phyloP scores from a whole-genome alignment of 331 rosid species.

The Pyracantha coccinea region DNA sequence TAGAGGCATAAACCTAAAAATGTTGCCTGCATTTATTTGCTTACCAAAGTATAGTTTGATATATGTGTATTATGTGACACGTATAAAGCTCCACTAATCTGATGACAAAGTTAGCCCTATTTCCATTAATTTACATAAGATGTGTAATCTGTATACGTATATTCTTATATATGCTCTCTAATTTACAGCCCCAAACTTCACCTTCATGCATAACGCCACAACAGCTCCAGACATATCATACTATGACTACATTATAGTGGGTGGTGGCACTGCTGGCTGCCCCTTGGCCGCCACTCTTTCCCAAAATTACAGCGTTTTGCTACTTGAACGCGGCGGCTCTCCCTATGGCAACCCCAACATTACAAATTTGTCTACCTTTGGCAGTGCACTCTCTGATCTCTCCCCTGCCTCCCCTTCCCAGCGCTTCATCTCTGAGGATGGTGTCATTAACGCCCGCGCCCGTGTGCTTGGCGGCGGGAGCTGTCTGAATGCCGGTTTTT shows the following conservation, averaged over 20 bases:
- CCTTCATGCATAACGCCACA: constrained; percentile 49
- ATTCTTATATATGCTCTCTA: background rate
- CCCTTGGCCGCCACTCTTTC: constrained; percentile 84
- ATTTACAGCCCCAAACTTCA: constrained; percentile 34
- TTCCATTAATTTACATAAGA: background rate
- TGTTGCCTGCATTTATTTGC: background rate
- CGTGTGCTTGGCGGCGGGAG: constrained; percentile 77
- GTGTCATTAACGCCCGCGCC: constrained; percentile 74
- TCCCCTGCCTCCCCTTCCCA: constrained; percentile 72
- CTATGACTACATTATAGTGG: constrained; percentile 77
- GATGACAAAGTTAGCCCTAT: too few species aligned
- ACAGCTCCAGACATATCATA: constrained; percentile 38
- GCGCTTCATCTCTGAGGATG: constrained; percentile 77
- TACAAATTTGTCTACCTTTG: constrained; percentile 51
- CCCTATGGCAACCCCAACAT: constrained; percentile 78
- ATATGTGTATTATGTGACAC: background rate
- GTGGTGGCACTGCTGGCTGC: constrained; percentile 90
- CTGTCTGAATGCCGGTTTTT: constrained; percentile 79
- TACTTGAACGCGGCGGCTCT: constrained; percentile 75
- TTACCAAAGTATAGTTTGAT: background rate
- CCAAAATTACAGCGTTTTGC: constrained; percentile 54
- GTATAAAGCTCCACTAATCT: too few species aligned
- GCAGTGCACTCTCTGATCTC: constrained; percentile 52
- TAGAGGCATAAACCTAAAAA: background rate
- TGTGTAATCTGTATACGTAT: background rate